Base-by-base conservation (phyloP, 352 stramenopile species). In the Plasmopara viticola region DNA sequence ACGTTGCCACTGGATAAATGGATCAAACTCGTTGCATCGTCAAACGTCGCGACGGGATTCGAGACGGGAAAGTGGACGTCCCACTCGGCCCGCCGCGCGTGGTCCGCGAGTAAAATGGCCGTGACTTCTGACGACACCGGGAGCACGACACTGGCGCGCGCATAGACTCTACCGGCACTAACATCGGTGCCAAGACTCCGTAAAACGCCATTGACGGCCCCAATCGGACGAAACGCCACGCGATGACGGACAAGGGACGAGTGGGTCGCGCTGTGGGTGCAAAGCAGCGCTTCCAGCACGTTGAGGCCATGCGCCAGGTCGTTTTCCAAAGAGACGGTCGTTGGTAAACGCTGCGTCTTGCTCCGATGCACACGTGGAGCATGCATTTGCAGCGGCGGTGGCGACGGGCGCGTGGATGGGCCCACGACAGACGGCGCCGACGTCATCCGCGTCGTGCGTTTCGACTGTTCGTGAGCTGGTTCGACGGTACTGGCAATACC, bases 261-360 rank as follows among this genome's bases (percentile, higher is more conserved):
- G 0, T 52, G 29, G 12, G 39, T 64, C 6, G 39, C 18, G 6
- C 44, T 53, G 20, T 67, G 63, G 15, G 55, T 69, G 8, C 63
- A 74, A 2, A 91, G 55, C 9, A 88, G 69, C 35, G 63, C 66
- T 39, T 87, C 77, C 10, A 91, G 66, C 31, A 85, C 60, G 31
- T 91, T 76, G 5, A 88, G 53, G 6, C 76, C 76, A 33, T 74
- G 70, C 28, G 74, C 74, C 2, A 91, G 63, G 25, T 89, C 70
- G 51, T 91, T 91, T 44, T 91, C 81, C n/a, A 91, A 66, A 35
- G 67, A 58, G 45, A 91, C 76, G 3, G 68, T 91, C 30, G 81
- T 91, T 0, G 76, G 58, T 9, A 87, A 53, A 38, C 81, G 80
- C 45, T 86, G 64, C 15, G 65, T 72, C 58, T 86, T 89, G 13